Conservation (phyloP, 805 yeast genomes). For the Metschnikowia drakensbergensis region DNA sequence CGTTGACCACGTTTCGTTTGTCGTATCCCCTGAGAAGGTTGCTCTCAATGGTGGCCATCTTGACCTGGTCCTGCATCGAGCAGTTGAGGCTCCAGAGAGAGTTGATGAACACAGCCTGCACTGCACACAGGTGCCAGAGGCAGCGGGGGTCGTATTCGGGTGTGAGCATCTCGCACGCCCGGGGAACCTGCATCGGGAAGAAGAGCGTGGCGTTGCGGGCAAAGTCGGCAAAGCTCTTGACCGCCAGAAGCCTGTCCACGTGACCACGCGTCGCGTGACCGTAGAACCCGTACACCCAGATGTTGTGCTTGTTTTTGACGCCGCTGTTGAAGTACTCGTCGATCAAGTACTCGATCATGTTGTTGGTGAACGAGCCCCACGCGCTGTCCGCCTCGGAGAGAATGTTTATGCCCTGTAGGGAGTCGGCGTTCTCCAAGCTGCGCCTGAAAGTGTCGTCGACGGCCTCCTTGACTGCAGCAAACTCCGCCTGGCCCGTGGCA, state of each 20-base stretch:
- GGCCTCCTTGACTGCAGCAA: conserved; percentile 30
- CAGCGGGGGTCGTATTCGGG: conserved; percentile 17
- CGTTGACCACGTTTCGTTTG: conserved; percentile 47
- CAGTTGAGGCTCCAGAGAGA: conserved; percentile 45
- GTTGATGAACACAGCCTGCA: conserved; percentile 29
- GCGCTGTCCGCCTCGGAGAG: conserved; percentile 69
- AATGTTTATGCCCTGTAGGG: conserved; percentile 65
- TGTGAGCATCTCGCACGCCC: conserved; percentile 4
- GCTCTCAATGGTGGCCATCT: conserved; percentile 45
- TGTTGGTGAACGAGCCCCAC: conserved; percentile 76
- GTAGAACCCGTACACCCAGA: conserved; percentile 29
- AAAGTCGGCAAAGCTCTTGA: conserved; percentile 44
- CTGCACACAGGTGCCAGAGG: conserved; percentile 42
- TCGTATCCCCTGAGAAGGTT: conserved; percentile 40
- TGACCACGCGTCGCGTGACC: background rate
- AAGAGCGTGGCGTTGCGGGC: conserved; percentile 49
- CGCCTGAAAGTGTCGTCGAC: conserved; percentile 54
- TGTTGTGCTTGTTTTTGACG: conserved; percentile 29
- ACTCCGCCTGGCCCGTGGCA: conserved; percentile 61
- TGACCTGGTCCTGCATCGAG: conserved; percentile 27
- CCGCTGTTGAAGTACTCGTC: conserved; percentile 62
- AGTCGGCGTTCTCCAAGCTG: conserved; percentile 72
- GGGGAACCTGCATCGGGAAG: conserved; percentile 47
- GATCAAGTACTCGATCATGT: conserved; percentile 48
- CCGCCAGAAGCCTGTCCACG: conserved; percentile 33